These are phyloP conservation scores for Seiridium cupressi DNA, from an alignment of 2,329 filamentous ascomycete genomes.

Conservation along the genomic window DNA sequence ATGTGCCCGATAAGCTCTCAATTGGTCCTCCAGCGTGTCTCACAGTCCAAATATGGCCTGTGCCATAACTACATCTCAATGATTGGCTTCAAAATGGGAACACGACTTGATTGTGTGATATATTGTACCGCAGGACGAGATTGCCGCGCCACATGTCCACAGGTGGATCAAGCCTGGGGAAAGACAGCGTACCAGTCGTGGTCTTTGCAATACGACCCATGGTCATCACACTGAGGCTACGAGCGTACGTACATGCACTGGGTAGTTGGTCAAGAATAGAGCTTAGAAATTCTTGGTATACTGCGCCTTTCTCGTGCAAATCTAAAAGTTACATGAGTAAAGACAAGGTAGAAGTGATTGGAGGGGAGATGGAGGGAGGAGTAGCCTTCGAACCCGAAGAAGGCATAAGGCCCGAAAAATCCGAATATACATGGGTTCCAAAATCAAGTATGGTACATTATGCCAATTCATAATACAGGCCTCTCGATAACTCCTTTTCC, in stretches of 20 bases:
- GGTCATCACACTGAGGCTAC: no score
- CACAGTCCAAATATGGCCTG: no score
- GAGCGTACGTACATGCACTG: no score
- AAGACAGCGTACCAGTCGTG: background rate
- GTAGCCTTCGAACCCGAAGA: background rate
- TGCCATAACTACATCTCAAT: no score
- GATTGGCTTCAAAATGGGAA: no score
- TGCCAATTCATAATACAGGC: slow-evolving; percentile 15
- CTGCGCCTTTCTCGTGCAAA: background rate
- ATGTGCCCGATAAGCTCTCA: no score
- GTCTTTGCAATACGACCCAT: background rate
- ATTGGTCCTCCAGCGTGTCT: no score
- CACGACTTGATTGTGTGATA: no score
- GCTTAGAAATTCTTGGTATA: background rate
- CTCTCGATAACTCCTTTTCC: slow-evolving; percentile 7
- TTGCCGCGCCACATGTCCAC: no score
- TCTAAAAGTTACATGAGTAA: background rate
- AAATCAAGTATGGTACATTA: slow-evolving; percentile 21
- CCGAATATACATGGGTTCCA: slow-evolving; percentile 17
- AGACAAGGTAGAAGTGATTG: background rate
- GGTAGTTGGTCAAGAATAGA: background rate
- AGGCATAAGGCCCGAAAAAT: background rate
- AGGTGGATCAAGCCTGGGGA: no score
- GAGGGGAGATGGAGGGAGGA: slow-evolving; percentile 5
- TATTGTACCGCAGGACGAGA: no score